These are phyloP conservation scores for Mycena chlorophos DNA, from an alignment of 768 basidiomycete species.

Conservation along the genomic window DNA sequence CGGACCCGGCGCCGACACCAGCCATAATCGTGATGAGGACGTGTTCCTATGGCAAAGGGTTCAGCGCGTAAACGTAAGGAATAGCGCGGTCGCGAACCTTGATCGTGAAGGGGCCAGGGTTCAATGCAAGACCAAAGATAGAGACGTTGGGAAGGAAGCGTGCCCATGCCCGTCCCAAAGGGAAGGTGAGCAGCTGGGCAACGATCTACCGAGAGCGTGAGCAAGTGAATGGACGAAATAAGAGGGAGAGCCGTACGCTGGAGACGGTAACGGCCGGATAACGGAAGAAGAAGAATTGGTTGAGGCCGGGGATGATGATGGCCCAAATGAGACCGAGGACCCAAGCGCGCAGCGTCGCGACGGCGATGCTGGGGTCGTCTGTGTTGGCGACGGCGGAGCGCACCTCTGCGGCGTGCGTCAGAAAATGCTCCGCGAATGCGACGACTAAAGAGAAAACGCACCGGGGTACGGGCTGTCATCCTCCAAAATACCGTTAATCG, in stretches of 20 bases:
- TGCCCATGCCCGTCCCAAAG: conserved; percentile 62
- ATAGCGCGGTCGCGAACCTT: conserved; percentile 64
- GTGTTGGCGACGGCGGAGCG: conserved; percentile 63
- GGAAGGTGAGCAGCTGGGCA: conserved; percentile 69
- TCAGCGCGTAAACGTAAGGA: conserved; percentile 33
- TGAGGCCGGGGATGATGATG: conserved; percentile 55
- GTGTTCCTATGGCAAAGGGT: conserved; percentile 22
- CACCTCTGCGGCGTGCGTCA: conserved; percentile 27
- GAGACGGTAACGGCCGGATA: conserved; percentile 45
- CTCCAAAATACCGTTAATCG: conserved; percentile 41
- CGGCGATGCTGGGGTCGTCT: conserved; percentile 61
- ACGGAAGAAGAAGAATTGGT: conserved; percentile 60
- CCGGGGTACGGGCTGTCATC: conserved; percentile 57
- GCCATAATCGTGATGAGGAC: conserved; percentile 51
- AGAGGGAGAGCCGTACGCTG: conserved; percentile 25
- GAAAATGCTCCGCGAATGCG: too few relatives aligned
- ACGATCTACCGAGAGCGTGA: conserved; percentile 44
- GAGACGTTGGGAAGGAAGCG: conserved; percentile 51
- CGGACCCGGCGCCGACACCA: conserved; percentile 23
- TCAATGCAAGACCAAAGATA: conserved; percentile 52
- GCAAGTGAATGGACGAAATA: conserved; percentile 20
- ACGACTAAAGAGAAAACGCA: too few relatives aligned
- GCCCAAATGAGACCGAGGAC: conserved; percentile 56
- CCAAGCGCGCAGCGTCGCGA: conserved; percentile 53
- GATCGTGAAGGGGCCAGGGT: conserved; percentile 71